Evolutionary conservation across 768 basidiomycete species (phyloP).

Genomic region (Crepidotus variabilis): DNA sequence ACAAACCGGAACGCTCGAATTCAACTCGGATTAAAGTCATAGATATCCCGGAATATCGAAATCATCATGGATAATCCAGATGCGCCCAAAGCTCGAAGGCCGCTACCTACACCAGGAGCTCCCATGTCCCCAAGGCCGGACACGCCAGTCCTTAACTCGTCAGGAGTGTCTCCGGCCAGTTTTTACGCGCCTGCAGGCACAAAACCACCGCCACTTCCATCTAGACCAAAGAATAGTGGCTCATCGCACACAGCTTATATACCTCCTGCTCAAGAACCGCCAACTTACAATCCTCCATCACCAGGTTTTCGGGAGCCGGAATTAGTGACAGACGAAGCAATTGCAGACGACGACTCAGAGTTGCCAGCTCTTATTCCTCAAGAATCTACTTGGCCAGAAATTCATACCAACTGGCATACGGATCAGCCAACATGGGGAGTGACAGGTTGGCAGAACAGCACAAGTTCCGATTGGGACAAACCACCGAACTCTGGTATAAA

Average conservation of each 20-base stretch:
- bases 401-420: constrained; percentile 14
- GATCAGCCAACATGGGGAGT: constrained; percentile 16
- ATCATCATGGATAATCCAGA: constrained; percentile 46
- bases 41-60: neutral
- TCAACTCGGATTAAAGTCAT: neutral
- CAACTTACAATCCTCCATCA: constrained; percentile 19
- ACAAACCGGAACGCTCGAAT: neutral
- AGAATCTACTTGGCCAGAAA: constrained; percentile 17
- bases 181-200: constrained; percentile 29
- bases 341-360: constrained; percentile 27
- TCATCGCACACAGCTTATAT: constrained; percentile 41
- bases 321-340: constrained; percentile 41
- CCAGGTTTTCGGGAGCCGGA: constrained; percentile 53
- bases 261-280: constrained; percentile 28
- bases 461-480: constrained; percentile 2
- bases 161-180: constrained; percentile 29
- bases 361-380: constrained; percentile 38
- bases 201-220: constrained; percentile 34
- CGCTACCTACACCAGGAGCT: constrained; percentile 41
- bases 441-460: constrained; percentile 5
- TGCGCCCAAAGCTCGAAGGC: constrained; percentile 39
- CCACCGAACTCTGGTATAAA: constrained; percentile 3
- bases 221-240: constrained; percentile 36
- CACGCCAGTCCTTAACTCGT: constrained; percentile 32
- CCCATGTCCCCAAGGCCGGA: constrained; percentile 34